Percentiles rank a stretch among this genome's conserved stretches.
phyloP scores from a whole-genome alignment of 2,329 filamentous ascomycete genomes.

The Diaporthe citrichinensis region DNA sequence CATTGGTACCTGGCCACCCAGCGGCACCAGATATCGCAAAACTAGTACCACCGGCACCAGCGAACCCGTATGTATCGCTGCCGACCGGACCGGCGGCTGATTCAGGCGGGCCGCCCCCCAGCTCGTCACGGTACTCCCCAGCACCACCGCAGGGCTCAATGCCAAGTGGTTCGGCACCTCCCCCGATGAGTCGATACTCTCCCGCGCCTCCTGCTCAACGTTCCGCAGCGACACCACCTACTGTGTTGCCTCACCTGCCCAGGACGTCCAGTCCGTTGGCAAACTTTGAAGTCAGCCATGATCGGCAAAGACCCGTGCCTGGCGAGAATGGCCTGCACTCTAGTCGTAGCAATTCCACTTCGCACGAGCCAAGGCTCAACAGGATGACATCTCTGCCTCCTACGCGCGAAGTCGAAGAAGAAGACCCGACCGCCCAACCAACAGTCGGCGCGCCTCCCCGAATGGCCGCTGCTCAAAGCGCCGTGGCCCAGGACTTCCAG shows the following conservation, averaged over 20 bases:
- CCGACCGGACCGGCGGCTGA: slow-evolving; percentile 49
- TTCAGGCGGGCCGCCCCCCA: slow-evolving; percentile 48
- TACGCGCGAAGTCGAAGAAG: slow-evolving; percentile 74
- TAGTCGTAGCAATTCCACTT: slow-evolving; percentile 64
- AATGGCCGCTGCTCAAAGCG: slow-evolving; percentile 36
- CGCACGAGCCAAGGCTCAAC: slow-evolving; percentile 68
- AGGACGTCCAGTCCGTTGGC: slow-evolving; percentile 77
- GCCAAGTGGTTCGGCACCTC: slow-evolving; percentile 55
- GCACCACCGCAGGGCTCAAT: slow-evolving; percentile 58
- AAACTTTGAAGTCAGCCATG: slow-evolving; percentile 70
- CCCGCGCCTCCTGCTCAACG: slow-evolving; percentile 60
- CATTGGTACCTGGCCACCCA: slow-evolving; percentile 43
- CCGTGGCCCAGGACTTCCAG: slow-evolving; percentile 8
- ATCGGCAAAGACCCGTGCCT: slow-evolving; percentile 51
- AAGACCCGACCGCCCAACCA: slow-evolving; percentile 55
- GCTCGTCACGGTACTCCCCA: slow-evolving; percentile 73
- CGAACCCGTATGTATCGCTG: slow-evolving; percentile 67
- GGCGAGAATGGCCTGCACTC: slow-evolving; percentile 60
- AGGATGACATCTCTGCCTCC: slow-evolving; percentile 71
- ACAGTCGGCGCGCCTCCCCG: slow-evolving; percentile 44
- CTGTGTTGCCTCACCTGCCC: slow-evolving; percentile 70
- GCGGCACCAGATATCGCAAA: slow-evolving; percentile 50
- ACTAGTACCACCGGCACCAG: slow-evolving; percentile 68
- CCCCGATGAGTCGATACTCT: slow-evolving; percentile 66
- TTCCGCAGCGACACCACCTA: slow-evolving; percentile 55